Percentiles rank a stretch among this genome's conserved stretches.
Conservation (phyloP, 2,329 filamentous ascomycete species). For the Hypomyces rosellus region DNA sequence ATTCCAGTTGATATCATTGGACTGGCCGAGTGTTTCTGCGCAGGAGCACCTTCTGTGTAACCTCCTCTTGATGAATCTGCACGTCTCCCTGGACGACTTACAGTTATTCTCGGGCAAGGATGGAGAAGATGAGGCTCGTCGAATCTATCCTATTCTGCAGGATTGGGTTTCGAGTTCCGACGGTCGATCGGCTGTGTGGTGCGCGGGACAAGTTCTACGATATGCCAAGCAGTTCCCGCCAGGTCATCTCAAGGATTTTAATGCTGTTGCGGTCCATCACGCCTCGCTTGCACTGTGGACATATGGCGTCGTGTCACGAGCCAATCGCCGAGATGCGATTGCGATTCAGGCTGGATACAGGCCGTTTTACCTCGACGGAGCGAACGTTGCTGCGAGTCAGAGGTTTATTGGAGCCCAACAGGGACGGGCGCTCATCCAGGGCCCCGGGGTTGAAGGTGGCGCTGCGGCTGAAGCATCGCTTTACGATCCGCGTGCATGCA, state of each 20-base stretch:
- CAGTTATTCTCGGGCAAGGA: conserved; percentile 63
- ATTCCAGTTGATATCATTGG: conserved; percentile 38
- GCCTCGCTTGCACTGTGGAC: conserved; percentile 63
- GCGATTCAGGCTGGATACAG: conserved; percentile 29
- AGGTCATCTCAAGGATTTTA: conserved; percentile 56
- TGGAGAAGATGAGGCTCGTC: conserved; percentile 57
- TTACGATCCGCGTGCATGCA: conserved; percentile 51
- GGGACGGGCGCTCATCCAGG: conserved; percentile 45
- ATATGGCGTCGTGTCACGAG: conserved; percentile 53
- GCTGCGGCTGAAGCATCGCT: conserved; percentile 34
- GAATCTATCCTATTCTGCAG: conserved; percentile 51
- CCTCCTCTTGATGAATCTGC: conserved; percentile 56
- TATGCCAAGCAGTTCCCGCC: conserved; percentile 49
- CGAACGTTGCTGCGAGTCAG: conserved; percentile 45
- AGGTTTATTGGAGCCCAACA: conserved; percentile 52
- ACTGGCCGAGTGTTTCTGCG: conserved; percentile 38
- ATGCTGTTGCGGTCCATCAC: conserved; percentile 63
- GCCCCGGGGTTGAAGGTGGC: conserved; percentile 18
- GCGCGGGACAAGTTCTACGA: conserved; percentile 60
- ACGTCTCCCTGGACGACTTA: conserved; percentile 58
- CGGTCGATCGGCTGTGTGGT: conserved; percentile 57
- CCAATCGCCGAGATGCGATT: conserved; percentile 27
- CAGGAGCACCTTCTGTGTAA: conserved; percentile 44
- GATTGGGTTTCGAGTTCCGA: conserved; percentile 52
- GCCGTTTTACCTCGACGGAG: conserved; percentile 49